phyloP scores from a whole-genome alignment of 306 rosid genomes.

The Cucurbita ficifolia region DNA sequence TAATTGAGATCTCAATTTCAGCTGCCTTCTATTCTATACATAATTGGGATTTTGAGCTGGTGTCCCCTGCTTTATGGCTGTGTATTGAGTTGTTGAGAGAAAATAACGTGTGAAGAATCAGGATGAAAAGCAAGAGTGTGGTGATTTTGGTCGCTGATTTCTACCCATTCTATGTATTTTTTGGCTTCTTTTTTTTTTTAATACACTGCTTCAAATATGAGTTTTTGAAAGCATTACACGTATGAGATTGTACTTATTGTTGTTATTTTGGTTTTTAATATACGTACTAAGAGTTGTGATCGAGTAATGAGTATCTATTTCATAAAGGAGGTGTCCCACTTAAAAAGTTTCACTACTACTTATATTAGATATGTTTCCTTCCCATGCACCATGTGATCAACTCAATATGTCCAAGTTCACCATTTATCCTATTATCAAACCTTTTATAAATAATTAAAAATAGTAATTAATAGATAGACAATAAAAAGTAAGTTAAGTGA shows the following conservation, averaged over 20 bases:
- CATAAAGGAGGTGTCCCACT: not conserved
- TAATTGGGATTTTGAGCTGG: not conserved
- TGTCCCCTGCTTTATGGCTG: not conserved
- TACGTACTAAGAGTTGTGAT: not conserved
- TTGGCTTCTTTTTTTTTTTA: not conserved
- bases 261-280: not conserved
- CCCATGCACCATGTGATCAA: too few relatives aligned
- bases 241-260: not conserved
- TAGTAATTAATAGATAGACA: too few relatives aligned
- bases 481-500: too few relatives aligned
- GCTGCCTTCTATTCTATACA: not conserved
- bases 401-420: too few relatives aligned
- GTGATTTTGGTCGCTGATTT: slow-evolving; percentile 1
- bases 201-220: not conserved
- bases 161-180: slow-evolving; percentile 4
- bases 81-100: not conserved
- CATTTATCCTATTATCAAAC: too few relatives aligned
- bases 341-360: not conserved
- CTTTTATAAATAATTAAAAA: too few relatives aligned
- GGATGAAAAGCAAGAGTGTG: not conserved
- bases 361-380: too few relatives aligned
- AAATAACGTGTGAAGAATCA: slow-evolving; percentile 2
- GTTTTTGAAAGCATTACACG: not conserved
- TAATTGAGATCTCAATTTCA: slow-evolving; percentile 1
- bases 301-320: not conserved